phyloP scores from a whole-genome alignment of 768 basidiomycete genomes.

The Pleurotus giganteus region DNA sequence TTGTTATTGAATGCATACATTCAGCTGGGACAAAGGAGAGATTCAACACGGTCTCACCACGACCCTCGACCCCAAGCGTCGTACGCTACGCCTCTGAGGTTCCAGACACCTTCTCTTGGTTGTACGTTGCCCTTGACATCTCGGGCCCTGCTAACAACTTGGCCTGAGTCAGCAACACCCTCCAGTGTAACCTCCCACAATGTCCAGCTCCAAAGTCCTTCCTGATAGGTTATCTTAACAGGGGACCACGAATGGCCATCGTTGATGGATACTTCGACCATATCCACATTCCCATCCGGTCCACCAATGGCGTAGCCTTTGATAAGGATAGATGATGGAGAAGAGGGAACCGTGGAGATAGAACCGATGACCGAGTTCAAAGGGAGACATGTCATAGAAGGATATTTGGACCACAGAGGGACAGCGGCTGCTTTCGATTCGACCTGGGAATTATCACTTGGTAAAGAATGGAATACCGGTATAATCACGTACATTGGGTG shows the following conservation, averaged over 20 bases:
- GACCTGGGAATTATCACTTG: conserved; percentile 28
- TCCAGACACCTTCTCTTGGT: conserved; percentile 53
- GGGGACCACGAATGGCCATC: conserved; percentile 49
- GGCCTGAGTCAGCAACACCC: conserved; percentile 29
- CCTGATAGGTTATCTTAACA: conserved; percentile 54
- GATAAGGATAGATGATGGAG: conserved; percentile 34
- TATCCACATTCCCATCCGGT: conserved; percentile 38
- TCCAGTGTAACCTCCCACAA: conserved; percentile 59
- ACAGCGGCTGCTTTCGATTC: conserved; percentile 44
- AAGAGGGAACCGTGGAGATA: conserved; percentile 23
- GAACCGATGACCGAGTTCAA: conserved; percentile 62
- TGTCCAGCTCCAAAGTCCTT: conserved; percentile 73
- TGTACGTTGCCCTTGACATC: conserved; percentile 51
- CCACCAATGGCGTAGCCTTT: conserved; percentile 61
- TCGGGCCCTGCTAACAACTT: conserved; percentile 48
- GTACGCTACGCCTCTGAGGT: conserved; percentile 62
- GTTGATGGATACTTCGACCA: conserved; percentile 52
- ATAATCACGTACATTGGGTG: conserved; percentile 38
- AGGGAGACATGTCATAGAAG: conserved; percentile 55
- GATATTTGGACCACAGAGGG: conserved; percentile 51
- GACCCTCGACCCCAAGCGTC: conserved; percentile 46
- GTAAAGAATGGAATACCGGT: conserved; percentile 6
- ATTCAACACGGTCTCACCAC: conserved; percentile 30
- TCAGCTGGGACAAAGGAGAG: too few relatives aligned
- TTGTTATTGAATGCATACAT: too few relatives aligned